These are phyloP conservation scores for Pseudotsuga menziesii DNA, from an alignment of 75 land plant genomes.

Conservation along the genomic window DNA sequence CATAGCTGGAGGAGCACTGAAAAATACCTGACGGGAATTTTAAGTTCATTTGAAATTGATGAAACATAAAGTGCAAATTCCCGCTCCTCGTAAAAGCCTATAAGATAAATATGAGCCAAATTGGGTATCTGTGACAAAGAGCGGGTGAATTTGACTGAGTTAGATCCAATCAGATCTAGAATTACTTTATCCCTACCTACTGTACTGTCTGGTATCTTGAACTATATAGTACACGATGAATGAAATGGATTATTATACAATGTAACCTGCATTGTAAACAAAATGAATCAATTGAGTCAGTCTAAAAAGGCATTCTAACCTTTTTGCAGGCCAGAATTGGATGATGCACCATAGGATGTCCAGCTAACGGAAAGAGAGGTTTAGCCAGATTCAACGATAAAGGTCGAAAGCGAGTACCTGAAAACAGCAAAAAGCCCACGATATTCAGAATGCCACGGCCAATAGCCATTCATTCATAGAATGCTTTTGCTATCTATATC, in stretches of 20 bases:
- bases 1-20: background rate
- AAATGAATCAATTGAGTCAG: no score
- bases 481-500: background rate
- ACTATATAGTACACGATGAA: background rate
- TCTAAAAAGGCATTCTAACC: slow-evolving; percentile 20
- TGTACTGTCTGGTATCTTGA: no score
- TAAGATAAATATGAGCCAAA: slow-evolving; percentile 52
- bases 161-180: background rate
- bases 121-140: slow-evolving; percentile 38
- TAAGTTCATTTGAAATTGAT: slow-evolving; percentile 72
- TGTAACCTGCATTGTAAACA: no score
- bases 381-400: slow-evolving; percentile 86
- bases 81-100: slow-evolving; percentile 76
- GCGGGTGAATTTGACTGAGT: background rate
- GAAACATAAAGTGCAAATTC: slow-evolving; percentile 75
- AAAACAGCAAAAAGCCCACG: background rate
- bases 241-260: no score
- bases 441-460: background rate
- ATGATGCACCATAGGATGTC: slow-evolving; percentile 95
- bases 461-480: no score
- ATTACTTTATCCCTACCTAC: no score
- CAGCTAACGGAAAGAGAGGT: slow-evolving; percentile 91
- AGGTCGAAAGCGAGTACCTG: slow-evolving; percentile 93
- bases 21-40: slow-evolving; percentile 69
- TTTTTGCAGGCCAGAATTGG: slow-evolving; percentile 91